These are phyloP conservation scores for Antitrichia curtipendula DNA, from an alignment of 225 moss, liverwort and hornwort genomes.

Conservation along the genomic window DNA sequence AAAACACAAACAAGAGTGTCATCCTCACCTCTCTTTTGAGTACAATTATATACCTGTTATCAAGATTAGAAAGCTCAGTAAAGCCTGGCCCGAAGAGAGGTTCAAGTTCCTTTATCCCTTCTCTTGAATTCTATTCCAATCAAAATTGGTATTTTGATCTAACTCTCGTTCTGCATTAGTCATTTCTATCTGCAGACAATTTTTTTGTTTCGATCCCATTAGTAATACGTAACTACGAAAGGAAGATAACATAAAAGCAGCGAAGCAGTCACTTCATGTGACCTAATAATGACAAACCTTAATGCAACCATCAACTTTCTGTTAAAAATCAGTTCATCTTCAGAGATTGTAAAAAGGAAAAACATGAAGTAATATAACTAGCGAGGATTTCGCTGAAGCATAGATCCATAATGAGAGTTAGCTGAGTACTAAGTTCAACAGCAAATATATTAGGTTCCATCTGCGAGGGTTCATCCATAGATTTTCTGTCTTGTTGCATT, in stretches of 20 bases:
- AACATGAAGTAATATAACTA: background rate
- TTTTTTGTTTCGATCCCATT: background rate
- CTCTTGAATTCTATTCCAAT: conserved; percentile 93
- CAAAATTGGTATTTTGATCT: conserved; percentile 86
- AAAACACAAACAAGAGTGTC: background rate
- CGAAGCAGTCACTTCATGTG: background rate
- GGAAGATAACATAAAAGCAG: background rate
- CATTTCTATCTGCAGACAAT: conserved; percentile 62
- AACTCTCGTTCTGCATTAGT: conserved; percentile 81
- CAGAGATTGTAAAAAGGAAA: background rate
- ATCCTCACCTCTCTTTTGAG: background rate
- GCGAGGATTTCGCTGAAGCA: background rate
- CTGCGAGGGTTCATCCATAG: conserved; percentile 92
- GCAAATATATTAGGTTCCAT: conserved; percentile 17
- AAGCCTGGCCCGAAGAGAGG: conserved; percentile 90
- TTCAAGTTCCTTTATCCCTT: conserved; percentile 84
- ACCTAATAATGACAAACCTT: background rate
- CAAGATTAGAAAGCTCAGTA: conserved; percentile 90
- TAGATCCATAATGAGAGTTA: background rate
- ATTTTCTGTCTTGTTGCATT: conserved; percentile 77
- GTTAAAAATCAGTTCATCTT: background rate
- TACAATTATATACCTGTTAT: conserved; percentile 48
- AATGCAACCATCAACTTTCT: background rate
- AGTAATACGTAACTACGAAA: background rate
- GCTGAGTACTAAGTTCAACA: background rate